Evolutionary conservation across 1,284 basidiomycete species (phyloP), one percentile per base, ranked within the genome.

Genomic region (Ustilago hordei): DNA sequence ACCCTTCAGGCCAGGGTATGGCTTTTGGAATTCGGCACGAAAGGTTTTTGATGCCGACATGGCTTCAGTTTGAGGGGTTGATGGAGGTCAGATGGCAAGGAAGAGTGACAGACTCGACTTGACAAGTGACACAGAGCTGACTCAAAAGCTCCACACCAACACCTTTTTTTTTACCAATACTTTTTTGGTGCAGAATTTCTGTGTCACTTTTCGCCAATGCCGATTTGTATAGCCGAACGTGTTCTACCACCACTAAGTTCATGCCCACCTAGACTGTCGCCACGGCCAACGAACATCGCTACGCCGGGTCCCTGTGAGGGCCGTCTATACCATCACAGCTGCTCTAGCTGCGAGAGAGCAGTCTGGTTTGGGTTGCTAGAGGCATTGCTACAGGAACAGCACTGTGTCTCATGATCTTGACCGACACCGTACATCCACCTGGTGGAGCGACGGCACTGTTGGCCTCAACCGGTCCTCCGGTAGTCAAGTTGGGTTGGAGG

Each of bases 381-480:
- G 72, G 65, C 8, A 56, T 78, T 12, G 58, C 75, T n/a, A 65
- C 69, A 1, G 79, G 64, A 3, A 66, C 72, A 31, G 68, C 77
- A 11, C 31, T 81, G 19, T 68, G 65, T 58, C 64, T 61, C 17
- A 76, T 79, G 77, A 62, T 65, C 32, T 34, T 77, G 32, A 74
- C 74, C 2, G 69, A 77, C 39, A 79, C 73, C n/a, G 56, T 79
- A 4, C 79, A 80, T 52, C 79, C 79, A 1, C 73, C 79, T 1
- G 73, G 73, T 19, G 76, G 76, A 15, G 79, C 79, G 1, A 80
- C 79, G 1, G 79, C 76, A 1, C 32, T 80, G 41, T 45, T 80
- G 28, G 69, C 58, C 13, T 69, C 73, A 7, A 80, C 79, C 3
- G 67, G 64, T 23, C 62, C 68, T 7, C 69, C 76, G 0, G 71